Conservation (phyloP, 768 basidiomycete genomes). For the Strobilomyces confusus region DNA sequence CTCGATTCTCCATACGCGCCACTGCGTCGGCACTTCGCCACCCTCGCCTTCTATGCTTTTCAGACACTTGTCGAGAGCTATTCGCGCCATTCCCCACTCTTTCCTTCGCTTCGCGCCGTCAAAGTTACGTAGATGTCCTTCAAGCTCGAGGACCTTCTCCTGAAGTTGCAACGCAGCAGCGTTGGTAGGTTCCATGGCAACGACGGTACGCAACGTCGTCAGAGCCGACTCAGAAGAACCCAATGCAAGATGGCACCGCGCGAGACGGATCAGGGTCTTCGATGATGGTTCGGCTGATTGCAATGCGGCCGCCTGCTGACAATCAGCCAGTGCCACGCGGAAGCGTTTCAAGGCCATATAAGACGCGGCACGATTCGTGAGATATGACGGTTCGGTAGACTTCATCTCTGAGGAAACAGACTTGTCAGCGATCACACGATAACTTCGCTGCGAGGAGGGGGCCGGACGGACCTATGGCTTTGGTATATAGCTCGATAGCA, state of each 20-base stretch:
- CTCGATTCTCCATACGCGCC: slow-evolving; percentile 78
- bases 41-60: slow-evolving; percentile 73
- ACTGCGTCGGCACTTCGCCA: slow-evolving; percentile 70
- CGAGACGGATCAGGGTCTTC: slow-evolving; percentile 80
- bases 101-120: slow-evolving; percentile 50
- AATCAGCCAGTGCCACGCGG: slow-evolving; percentile 70
- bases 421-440: slow-evolving; percentile 5
- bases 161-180: slow-evolving; percentile 56
- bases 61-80: slow-evolving; percentile 77
- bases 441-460: slow-evolving; percentile 20
- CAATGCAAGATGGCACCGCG: slow-evolving; percentile 78
- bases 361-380: slow-evolving; percentile 84
- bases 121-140: slow-evolving; percentile 63
- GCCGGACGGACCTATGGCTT: slow-evolving; percentile 57
- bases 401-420: slow-evolving; percentile 44
- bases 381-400: slow-evolving; percentile 65
- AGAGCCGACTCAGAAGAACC: slow-evolving; percentile 66
- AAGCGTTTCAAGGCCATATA: slow-evolving; percentile 80
- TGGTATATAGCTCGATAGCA: slow-evolving; percentile 71
- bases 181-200: slow-evolving; percentile 62
- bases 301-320: slow-evolving; percentile 65
- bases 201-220: slow-evolving; percentile 58
- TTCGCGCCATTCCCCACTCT: slow-evolving; percentile 73
- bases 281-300: slow-evolving; percentile 59
- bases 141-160: slow-evolving; percentile 56